Conservation (phyloP, 352 stramenopile genomes). For the Pythium sukuiense region DNA sequence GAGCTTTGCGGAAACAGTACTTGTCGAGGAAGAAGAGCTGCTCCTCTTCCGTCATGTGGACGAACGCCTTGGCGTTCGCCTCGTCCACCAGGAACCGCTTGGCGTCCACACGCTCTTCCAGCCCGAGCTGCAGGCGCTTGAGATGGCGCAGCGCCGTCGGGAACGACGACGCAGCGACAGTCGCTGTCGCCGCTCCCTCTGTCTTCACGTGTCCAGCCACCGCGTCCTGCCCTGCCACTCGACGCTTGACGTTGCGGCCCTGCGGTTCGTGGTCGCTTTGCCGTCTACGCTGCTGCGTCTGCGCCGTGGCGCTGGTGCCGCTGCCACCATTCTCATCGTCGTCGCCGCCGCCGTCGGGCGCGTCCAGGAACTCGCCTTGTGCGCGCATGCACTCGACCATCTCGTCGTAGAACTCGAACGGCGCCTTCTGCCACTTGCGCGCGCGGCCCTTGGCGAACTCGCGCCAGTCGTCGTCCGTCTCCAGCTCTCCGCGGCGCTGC, state of each 20-base stretch:
- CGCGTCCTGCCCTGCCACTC: background rate
- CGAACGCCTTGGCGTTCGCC: constrained; percentile 11
- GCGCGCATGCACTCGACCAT: constrained; percentile 16
- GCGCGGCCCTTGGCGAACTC: constrained; percentile 3
- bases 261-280: background rate
- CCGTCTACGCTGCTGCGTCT: background rate
- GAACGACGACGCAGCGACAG: background rate
- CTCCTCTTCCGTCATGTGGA: constrained; percentile 15
- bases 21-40: constrained; percentile 3
- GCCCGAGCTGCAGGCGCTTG: constrained; percentile 8
- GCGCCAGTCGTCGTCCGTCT: constrained; percentile 7
- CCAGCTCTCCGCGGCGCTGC: constrained; percentile 1
- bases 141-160: constrained; percentile 5
- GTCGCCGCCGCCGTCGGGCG: background rate
- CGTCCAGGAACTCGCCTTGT: background rate
- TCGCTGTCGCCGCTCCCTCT: background rate
- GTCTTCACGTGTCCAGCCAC: background rate
- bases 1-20: background rate
- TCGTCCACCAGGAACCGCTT: constrained; percentile 18
- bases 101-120: constrained; percentile 9
- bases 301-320: background rate
- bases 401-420: constrained; percentile 24
- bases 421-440: constrained; percentile 11
- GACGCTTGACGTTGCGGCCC: background rate
- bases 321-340: background rate